Evolutionary conservation across 1,284 basidiomycete genomes (phyloP).

Genomic region (Tetrapyrgos nigripes): DNA sequence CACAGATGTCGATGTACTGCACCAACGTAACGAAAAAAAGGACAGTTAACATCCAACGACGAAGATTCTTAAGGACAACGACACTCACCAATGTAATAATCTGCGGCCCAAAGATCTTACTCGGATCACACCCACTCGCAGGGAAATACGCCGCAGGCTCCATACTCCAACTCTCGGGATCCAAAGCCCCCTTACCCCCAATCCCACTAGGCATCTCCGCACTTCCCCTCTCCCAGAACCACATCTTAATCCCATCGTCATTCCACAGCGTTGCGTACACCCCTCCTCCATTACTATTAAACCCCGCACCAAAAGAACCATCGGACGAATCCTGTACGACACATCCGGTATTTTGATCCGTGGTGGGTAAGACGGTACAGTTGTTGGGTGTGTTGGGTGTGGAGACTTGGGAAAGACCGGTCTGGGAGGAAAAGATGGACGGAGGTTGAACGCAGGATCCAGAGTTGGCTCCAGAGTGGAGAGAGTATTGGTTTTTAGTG

Average conservation of each 20-base stretch:
- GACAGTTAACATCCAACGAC: conserved; percentile 1
- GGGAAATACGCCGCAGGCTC: conserved; percentile 65
- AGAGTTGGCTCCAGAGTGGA: conserved; percentile 11
- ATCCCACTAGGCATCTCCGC: conserved; percentile 66
- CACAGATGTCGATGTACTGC: conserved; percentile 20
- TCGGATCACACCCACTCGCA: conserved; percentile 47
- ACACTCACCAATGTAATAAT: conserved; percentile 17
- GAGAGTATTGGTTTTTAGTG: conserved; percentile 14
- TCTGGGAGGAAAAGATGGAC: conserved; percentile 16
- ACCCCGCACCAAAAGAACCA: conserved; percentile 13
- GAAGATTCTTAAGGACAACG: not conserved
- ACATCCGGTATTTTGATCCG: conserved; percentile 11
- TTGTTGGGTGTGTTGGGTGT: conserved; percentile 2
- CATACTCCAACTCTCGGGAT: conserved; percentile 60
- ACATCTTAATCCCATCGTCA: conserved; percentile 58
- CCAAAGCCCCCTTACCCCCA: conserved; percentile 44
- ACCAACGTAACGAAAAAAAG: not conserved
- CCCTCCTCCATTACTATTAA: conserved; percentile 22
- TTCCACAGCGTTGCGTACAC: conserved; percentile 53
- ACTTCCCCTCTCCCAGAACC: conserved; percentile 59
- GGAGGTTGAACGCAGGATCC: conserved; percentile 17
- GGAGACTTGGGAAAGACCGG: conserved; percentile 13
- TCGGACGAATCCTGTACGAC: conserved; percentile 2
- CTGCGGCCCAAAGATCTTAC: conserved; percentile 29
- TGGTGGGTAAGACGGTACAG: conserved; percentile 19